These are phyloP conservation scores for Syncephalis plumigaleata DNA, from an alignment of 371 early-diverging fungal species.

Conservation along the genomic window DNA sequence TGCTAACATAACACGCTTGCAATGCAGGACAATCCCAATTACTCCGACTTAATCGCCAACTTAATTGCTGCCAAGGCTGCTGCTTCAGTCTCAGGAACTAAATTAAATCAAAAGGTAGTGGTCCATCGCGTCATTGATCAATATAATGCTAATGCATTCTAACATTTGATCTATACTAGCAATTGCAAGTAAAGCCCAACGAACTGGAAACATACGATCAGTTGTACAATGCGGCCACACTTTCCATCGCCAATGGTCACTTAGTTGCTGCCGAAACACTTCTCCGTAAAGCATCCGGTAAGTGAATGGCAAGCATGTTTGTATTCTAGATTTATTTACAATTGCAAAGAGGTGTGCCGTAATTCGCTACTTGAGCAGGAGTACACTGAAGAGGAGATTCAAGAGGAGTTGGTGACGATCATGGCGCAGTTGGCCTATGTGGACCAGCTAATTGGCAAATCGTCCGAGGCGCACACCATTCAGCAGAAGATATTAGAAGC, in stretches of 20 bases:
- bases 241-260: slow-evolving; percentile 11
- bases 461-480: slow-evolving; percentile 35
- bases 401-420: slow-evolving; percentile 48
- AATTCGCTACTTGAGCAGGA: slow-evolving; percentile 22
- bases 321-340: slow-evolving; percentile 1
- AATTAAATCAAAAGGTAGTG: slow-evolving; percentile 9
- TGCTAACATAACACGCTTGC: background rate
- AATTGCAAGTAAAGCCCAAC: background rate
- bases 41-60: slow-evolving; percentile 30
- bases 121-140: background rate
- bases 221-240: background rate
- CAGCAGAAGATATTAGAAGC: slow-evolving; percentile 37
- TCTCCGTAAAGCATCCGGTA: slow-evolving; percentile 34
- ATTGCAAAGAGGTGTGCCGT: slow-evolving; percentile 16
- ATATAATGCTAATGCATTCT: background rate
- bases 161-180: background rate
- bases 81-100: slow-evolving; percentile 21
- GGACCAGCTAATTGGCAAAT: slow-evolving; percentile 39
- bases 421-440: slow-evolving; percentile 53
- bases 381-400: slow-evolving; percentile 43
- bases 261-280: slow-evolving; percentile 30
- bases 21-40: slow-evolving; percentile 8
- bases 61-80: slow-evolving; percentile 47
- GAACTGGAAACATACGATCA: background rate
- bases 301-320: slow-evolving; percentile 3